These are phyloP conservation scores for Ophiostoma novo-ulmi DNA, from an alignment of 2,329 filamentous ascomycete species.

Conservation along the genomic window DNA sequence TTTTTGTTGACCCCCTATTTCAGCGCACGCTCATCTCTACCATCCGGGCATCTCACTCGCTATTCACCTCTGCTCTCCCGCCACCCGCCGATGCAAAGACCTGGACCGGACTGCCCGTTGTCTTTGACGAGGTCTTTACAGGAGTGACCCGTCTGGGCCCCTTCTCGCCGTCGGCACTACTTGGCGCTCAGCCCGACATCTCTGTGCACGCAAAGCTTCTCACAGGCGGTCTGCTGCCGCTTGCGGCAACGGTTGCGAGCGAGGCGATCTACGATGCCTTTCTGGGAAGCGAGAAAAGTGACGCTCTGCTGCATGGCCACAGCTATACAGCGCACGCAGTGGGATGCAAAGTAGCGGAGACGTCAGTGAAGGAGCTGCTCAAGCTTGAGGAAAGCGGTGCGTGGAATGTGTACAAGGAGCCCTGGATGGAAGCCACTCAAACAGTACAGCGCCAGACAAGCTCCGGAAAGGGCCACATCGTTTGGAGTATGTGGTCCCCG, in stretches of 20 bases:
- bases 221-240: conserved; percentile 71
- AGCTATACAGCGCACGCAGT: conserved; percentile 82
- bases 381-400: conserved; percentile 50
- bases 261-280: conserved; percentile 69
- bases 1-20: conserved; percentile 78
- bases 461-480: not conserved
- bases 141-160: conserved; percentile 76
- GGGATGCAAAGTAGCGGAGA: conserved; percentile 72
- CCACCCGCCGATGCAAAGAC: conserved; percentile 29
- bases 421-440: conserved; percentile 17
- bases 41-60: conserved; percentile 49
- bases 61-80: not conserved
- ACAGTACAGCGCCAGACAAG: not conserved
- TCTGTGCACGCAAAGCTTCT: conserved; percentile 78
- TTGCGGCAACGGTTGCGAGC: conserved; percentile 71
- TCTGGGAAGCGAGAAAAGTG: conserved; percentile 64
- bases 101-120: conserved; percentile 71
- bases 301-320: conserved; percentile 76
- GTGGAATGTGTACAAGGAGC: conserved; percentile 52
- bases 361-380: conserved; percentile 56
- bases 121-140: conserved; percentile 86
- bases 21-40: conserved; percentile 65
- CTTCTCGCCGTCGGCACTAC: conserved; percentile 64
- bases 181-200: conserved; percentile 65
- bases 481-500: conserved; percentile 50